Conservation (phyloP, 768 basidiomycete species). For the Psilocybe cyanescens region DNA sequence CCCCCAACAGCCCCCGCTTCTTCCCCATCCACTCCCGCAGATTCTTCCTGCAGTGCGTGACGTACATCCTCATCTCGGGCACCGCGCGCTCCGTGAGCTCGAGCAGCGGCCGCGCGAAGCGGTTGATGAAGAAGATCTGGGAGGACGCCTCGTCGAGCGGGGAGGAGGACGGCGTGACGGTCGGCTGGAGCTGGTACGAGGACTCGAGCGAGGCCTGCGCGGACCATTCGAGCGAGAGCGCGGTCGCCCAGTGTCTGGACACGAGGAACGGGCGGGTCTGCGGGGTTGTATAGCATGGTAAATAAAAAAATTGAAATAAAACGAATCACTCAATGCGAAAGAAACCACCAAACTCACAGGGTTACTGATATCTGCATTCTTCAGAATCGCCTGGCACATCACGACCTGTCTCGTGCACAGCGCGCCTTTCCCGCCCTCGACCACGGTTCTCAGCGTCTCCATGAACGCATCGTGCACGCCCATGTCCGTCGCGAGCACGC, state of each 20-base stretch:
- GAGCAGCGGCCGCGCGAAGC: constrained; percentile 84
- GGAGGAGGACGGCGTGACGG: constrained; percentile 46
- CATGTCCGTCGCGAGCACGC: constrained; percentile 96
- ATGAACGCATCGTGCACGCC: constrained; percentile 88
- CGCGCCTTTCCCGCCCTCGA: constrained; percentile 43
- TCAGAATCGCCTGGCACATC: constrained; percentile 89
- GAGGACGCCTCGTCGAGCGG: constrained; percentile 71
- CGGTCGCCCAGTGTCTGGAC: constrained; percentile 90
- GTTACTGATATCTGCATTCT: constrained; percentile 98
- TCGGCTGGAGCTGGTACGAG: constrained; percentile 71
- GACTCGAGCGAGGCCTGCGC: constrained; percentile 88
- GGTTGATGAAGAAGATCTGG: constrained; percentile 88
- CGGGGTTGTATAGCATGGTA: neutral
- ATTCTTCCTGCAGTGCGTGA: constrained; percentile 70
- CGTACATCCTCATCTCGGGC: constrained; percentile 73
- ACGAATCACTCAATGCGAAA: neutral
- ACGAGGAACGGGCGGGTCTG: constrained; percentile 93
- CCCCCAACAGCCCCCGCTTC: constrained; percentile 37
- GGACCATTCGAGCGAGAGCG: constrained; percentile 89
- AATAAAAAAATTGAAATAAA: constrained; percentile 1
- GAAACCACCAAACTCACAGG: constrained; percentile 63
- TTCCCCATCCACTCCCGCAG: constrained; percentile 70
- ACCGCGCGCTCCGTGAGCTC: constrained; percentile 73
- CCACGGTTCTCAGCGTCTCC: constrained; percentile 56
- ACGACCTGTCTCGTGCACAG: constrained; percentile 61